Evolutionary conservation across 2,329 filamentous ascomycete species (phyloP).

Genomic region (Gyromitra esculenta): DNA sequence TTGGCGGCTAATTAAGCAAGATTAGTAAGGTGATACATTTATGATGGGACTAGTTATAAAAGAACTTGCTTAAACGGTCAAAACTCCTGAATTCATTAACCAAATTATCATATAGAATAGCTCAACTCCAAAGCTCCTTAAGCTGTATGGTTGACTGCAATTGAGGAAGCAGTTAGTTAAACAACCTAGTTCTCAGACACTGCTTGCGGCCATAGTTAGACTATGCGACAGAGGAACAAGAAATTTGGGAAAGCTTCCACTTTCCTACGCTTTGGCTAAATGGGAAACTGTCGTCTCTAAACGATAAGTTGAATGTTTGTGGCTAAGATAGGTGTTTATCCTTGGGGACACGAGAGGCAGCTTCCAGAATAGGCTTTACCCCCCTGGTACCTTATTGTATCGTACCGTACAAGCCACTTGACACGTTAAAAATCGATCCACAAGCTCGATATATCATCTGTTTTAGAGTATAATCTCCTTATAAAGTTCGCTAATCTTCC

Average conservation of each 20-base stretch:
- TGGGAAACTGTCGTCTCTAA: background rate
- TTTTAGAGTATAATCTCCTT: conserved; percentile 7
- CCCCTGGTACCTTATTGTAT: background rate
- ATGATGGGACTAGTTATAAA: too few species aligned
- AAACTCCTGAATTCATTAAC: background rate
- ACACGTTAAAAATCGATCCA: conserved; percentile 25
- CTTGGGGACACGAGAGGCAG: background rate
- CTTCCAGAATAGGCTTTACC: background rate
- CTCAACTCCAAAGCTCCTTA: background rate
- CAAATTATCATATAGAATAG: background rate
- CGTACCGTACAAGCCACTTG: background rate
- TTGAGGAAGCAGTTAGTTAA: background rate
- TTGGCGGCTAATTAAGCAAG: background rate
- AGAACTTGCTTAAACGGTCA: background rate
- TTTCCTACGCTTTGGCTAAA: background rate
- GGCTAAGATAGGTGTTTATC: background rate
- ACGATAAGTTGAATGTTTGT: background rate
- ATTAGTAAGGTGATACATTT: background rate
- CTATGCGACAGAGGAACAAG: background rate
- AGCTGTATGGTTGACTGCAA: background rate
- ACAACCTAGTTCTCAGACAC: background rate
- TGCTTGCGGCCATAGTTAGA: background rate
- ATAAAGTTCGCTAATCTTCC: conserved; percentile 24
- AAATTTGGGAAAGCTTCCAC: background rate
- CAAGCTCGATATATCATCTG: conserved; percentile 26